A percentile compares a stretch with the other conserved stretches of the same genome.
Conservation (phyloP, 768 basidiomycete genomes). For the Lentinula aciculospora region DNA sequence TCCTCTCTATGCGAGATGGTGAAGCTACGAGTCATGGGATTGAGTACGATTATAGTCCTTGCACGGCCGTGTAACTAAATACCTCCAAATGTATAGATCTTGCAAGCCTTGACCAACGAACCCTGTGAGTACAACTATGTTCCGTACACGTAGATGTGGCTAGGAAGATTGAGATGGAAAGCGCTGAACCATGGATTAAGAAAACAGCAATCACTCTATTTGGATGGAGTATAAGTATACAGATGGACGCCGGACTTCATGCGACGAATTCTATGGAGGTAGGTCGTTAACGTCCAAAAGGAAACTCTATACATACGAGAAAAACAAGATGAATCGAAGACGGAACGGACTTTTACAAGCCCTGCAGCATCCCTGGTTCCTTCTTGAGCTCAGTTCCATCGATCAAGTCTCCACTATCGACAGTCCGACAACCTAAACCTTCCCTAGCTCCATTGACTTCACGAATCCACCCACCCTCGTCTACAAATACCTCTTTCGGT, state of each 20-base stretch:
- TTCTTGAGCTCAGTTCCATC: slow-evolving; percentile 17
- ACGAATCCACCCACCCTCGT: slow-evolving; percentile 9
- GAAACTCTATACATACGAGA: background rate
- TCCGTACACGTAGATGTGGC: too few species aligned
- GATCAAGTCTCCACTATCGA: slow-evolving; percentile 29
- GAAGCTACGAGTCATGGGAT: too few species aligned
- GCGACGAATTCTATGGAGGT: background rate
- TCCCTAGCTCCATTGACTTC: slow-evolving; percentile 13
- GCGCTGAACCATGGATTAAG: too few species aligned
- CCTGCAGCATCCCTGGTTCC: slow-evolving; percentile 26
- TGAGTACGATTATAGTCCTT: too few species aligned
- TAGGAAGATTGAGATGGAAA: too few species aligned
- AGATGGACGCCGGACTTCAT: background rate
- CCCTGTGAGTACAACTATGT: too few species aligned
- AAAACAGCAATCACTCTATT: too few species aligned
- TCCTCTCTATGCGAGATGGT: too few species aligned
- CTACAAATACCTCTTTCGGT: background rate
- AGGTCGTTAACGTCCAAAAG: background rate
- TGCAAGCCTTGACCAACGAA: too few species aligned
- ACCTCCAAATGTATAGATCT: too few species aligned
- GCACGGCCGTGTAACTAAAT: too few species aligned
- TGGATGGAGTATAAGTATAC: too few species aligned
- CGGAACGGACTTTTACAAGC: background rate
- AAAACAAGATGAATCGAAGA: background rate
- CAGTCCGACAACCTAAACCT: slow-evolving; percentile 33